Base-by-base conservation (phyloP, 192 early-diverging fungal genomes). In the Phlyctochytrium planicorne region DNA sequence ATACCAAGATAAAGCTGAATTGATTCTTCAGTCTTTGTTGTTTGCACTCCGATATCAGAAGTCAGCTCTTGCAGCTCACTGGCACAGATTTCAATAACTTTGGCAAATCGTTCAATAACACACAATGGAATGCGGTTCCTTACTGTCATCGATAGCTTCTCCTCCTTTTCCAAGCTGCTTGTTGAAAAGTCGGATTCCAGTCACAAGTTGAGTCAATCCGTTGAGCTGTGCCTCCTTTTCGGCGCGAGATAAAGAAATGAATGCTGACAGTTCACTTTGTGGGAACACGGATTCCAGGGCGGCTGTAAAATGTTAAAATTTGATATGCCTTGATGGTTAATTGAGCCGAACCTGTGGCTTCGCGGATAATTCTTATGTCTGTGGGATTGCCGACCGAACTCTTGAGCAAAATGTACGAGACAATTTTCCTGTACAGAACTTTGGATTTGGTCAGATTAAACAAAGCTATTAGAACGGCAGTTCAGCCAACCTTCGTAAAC, bases 221-320 rank as follows among this genome's bases (percentile, higher is more conserved):
- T 82, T 82, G 25, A 87, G 73, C 66, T 87, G 85, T 2, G 81
- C 72, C 63, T 87, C 85, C 55, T 87, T 87, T 30, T 83, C 85
- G 59, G 59, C 56, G 4, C 82, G 65, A 20, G 79, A 65, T 0
- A 87, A 75, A 12, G 72, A 74, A 29, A 85, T 77, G 72, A 85
- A 87, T 10, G 82, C 73, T 27, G 71, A 69, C 20, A 87, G 73
- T 60, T 87, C 85, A 24, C 75, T 77, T 67, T 85, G 81, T 27
- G 85, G 85, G 53, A 87, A 87, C 30, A 87, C 85, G 0, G 85
- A 87, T 64, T 87, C 85, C 20, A 87, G 72, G 25, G 84, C 85
- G 32, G 83, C 85, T 86, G 57, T 36, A 40, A 50, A 16, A 47
- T 50, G 40, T 25, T 57, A 57, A 50, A 16, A 47, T 50, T 24